Evolutionary conservation across 441 rosid genomes (phyloP).

Genomic region (Geranium incanum): DNA sequence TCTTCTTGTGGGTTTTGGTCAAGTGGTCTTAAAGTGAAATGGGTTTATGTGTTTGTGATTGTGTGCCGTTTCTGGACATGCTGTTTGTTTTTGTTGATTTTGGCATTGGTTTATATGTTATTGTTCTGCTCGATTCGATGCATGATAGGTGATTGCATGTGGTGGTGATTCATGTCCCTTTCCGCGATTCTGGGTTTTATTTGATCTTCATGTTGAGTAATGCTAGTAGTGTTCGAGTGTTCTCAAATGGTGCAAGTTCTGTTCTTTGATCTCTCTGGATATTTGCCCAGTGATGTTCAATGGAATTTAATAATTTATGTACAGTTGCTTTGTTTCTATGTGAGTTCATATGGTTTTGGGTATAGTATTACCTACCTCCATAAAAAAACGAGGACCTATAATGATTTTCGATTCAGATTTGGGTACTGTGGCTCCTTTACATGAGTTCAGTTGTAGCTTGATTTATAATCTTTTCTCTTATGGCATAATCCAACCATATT

Average conservation of each 20-base stretch:
- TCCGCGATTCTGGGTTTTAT: conserved; percentile 5
- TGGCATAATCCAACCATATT: neutral
- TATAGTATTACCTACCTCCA: neutral
- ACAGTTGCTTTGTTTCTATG: neutral
- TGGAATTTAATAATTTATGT: neutral
- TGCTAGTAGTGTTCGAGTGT: neutral
- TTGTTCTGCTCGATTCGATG: conserved; percentile 11
- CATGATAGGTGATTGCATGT: conserved; percentile 35
- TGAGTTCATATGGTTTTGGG: neutral
- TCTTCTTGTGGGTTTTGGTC: conserved; percentile 6
- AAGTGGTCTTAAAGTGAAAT: neutral
- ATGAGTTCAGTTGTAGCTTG: neutral
- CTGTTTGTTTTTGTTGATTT: conserved; percentile 15
- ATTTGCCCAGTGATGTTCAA: neutral
- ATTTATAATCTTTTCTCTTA: neutral
- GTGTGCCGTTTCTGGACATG: conserved; percentile 7
- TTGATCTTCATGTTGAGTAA: neutral
- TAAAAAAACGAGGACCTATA: neutral
- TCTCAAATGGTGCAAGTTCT: neutral
- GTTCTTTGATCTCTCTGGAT: neutral
- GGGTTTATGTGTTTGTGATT: conserved; percentile 5
- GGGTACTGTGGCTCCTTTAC: conserved; percentile 2
- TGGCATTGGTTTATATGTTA: conserved; percentile 15
- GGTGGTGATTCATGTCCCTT: conserved; percentile 18
- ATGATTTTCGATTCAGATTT: neutral